Percentiles rank a stretch among this genome's conserved stretches.
Conservation (phyloP, 2,329 filamentous ascomycete genomes). For the Metarhizium sp. region DNA sequence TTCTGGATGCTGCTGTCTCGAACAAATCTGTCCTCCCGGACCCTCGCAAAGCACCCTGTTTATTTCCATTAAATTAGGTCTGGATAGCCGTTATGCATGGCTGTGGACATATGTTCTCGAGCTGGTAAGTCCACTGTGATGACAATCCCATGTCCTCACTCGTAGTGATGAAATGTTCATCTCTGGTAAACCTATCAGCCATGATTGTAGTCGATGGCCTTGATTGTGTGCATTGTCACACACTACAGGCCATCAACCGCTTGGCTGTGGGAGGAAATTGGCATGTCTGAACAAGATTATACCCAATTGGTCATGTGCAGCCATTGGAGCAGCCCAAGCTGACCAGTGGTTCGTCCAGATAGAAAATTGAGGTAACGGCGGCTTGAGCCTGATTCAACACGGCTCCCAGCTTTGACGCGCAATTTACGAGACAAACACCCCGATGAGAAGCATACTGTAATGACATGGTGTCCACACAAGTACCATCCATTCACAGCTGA, state of each 20-base stretch:
- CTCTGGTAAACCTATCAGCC: conserved; percentile 34
- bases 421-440: too few species aligned
- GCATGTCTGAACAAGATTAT: conserved; percentile 7
- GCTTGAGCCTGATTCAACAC: not conserved
- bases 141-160: not conserved
- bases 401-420: not conserved
- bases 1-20: not conserved
- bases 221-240: conserved; percentile 14
- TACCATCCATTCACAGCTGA: too few species aligned
- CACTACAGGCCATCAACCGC: conserved; percentile 15
- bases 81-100: not conserved
- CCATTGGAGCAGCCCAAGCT: not conserved
- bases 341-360: not conserved
- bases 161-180: conserved; percentile 24
- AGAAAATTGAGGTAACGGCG: not conserved
- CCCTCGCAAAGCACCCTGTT: not conserved
- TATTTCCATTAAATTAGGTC: not conserved
- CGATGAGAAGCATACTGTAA: too few species aligned
- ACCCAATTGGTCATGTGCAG: not conserved
- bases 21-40: not conserved
- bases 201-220: conserved; percentile 14
- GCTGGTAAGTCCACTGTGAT: not conserved
- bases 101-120: not conserved
- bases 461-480: not conserved
- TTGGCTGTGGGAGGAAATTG: conserved; percentile 18